These are phyloP conservation scores for Buddleja alternifolia DNA, from an alignment of 257 asterid species.

Conservation along the genomic window DNA sequence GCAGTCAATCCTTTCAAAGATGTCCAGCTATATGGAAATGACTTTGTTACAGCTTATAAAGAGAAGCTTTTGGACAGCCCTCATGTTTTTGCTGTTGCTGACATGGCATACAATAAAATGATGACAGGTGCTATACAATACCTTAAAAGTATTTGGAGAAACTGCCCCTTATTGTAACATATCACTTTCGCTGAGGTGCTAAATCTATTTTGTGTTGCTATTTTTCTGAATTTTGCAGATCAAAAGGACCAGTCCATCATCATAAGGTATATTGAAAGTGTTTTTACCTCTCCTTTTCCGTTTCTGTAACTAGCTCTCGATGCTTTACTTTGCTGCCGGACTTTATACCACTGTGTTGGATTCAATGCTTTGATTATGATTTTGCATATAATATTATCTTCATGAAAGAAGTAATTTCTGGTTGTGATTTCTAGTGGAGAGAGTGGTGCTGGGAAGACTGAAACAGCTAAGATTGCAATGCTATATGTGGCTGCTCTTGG, in stretches of 20 bases:
- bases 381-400: not conserved
- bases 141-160: slow-evolving; percentile 32
- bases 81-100: slow-evolving; percentile 85
- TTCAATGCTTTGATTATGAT: slow-evolving; percentile 24
- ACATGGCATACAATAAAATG: slow-evolving; percentile 74
- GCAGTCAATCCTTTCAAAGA: slow-evolving; percentile 93
- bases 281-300: slow-evolving; percentile 23
- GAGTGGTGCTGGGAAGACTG: slow-evolving; percentile 99
- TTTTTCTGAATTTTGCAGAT: slow-evolving; percentile 60
- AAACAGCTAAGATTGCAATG: slow-evolving; percentile 84
- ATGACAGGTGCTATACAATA: slow-evolving; percentile 64
- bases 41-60: slow-evolving; percentile 64
- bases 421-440: slow-evolving; percentile 69
- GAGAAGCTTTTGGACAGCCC: slow-evolving; percentile 76
- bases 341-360: slow-evolving; percentile 13
- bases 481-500: slow-evolving; percentile 84
- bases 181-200: slow-evolving; percentile 27
- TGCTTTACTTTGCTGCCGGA: slow-evolving; percentile 22
- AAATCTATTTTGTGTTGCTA: slow-evolving; percentile 27
- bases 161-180: slow-evolving; percentile 25
- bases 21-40: slow-evolving; percentile 65
- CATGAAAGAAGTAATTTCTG: slow-evolving; percentile 23
- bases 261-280: slow-evolving; percentile 66
- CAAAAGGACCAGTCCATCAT: slow-evolving; percentile 81
- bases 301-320: slow-evolving; percentile 22